Evolutionary conservation across 164 flowering plant species (phyloP), one percentile per base, ranked within the genome.

Genomic region (Tetracentron sinense): DNA sequence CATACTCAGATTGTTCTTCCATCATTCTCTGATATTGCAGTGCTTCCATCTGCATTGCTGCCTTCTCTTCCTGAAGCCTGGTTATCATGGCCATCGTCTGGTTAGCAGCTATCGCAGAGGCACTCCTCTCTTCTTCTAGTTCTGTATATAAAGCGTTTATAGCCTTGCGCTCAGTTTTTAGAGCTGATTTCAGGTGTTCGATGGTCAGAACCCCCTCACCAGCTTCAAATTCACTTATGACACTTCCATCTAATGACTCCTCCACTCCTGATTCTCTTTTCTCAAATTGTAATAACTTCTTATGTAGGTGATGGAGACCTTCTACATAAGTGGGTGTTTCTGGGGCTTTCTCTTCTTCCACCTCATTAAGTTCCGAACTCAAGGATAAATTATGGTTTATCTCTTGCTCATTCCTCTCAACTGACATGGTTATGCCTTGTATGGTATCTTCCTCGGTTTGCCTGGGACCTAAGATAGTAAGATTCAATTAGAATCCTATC

Each of bases 41-140:
- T 22, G 98, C 95, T 67, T 92, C 98, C 93, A 93, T 85, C 51
- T 93, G n/a, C n/a, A n/a, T n/a, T n/a, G n/a, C n/a, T n/a, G n/a
- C n/a, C n/a, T n/a, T n/a, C 77, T 93, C 98, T 73, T 90, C 97
- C 58, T 93, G 98, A 50, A 93, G 96, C 70, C 95, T 68, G 1
- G 82, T 87, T 56, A 93, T 93, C 98, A 93, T 93, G 2, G 97
- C 98, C 97, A 93, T 89, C 2, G 98, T 90, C 60, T 93, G 89
- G 70, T 81, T 86, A 12, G 97, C 83, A 29, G 96, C 92, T 7
- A 87, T 68, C 0, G 96, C 94, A n/a, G n/a, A n/a, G n/a, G n/a
- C n/a, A n/a, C n/a, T n/a, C n/a, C n/a, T n/a, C n/a, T 93, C 98
- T 78, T 93, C 92, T 66, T 93, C 97, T 44, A 93, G 75, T 64